Base-by-base conservation (phyloP, 306 rosid genomes). In the Lupinus albus region DNA sequence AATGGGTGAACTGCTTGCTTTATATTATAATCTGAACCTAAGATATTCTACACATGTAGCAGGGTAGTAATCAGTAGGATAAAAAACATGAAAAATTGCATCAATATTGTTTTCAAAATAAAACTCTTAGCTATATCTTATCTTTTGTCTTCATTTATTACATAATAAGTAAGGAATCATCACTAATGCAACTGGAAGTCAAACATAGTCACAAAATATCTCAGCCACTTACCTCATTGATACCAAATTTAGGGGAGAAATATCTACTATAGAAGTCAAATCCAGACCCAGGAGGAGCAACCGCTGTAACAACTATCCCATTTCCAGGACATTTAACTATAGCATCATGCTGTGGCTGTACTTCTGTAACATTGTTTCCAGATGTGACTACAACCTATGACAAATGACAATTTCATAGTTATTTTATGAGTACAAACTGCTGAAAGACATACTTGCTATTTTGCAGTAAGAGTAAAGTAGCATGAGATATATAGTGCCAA, bases 241-340 rank as follows among this genome's bases (percentile, higher is more conserved):
- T 51, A 58, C 93, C 88, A 7, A 5, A 0, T 74, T 86, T 83
- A 5, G 95, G 98, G 73, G 71, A 65, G 77, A 89, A 89, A 74
- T 1, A 83, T 49, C 95, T 71, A 61, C 86, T 87, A 67, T 64
- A 79, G 78, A 89, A 81, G 56, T 92, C 96, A 79, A 85, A 89
- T 44, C 78, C 84, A 0, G 93, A 89, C 33, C 70, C 85, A 0
- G 84, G 75, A 68, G 88, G 81, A 64, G 95, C 82, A 54, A 47
- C 44, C 33, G 81, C 95, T 0, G 96, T 55, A 69, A 83, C 77
- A 67, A 84, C 76, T 18, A 92, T 1, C 65, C 96, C 98, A 15
- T 13, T 35, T 69, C 85, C 91, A 1, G 95, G 93, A 66, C 69
- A 81, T 56, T 84, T 84, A 28, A 32, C 10, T n/a, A 87, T 72